Base-by-base conservation (phyloP, 805 yeast species). In the Kuraishia floccosa region DNA sequence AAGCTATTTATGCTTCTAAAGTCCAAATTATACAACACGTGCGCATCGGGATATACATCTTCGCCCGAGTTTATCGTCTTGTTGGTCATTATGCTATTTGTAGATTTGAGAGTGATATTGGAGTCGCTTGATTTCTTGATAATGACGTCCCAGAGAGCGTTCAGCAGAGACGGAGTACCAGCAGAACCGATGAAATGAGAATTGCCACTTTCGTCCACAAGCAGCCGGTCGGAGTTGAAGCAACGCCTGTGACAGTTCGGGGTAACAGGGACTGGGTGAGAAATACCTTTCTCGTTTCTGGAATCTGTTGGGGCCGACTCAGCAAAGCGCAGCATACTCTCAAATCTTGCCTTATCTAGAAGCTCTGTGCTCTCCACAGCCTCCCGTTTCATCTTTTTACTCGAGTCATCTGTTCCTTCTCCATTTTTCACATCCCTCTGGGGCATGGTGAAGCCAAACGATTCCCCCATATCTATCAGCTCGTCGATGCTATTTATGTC, bases 161-260 rank as follows among this genome's bases (percentile, higher is more conserved):
- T 60, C 33, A 65, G 46, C 17, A 65, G 37, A 2, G 65, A 59
- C 0, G 67, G 62, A 2, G 69, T 63, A 16, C 70, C 68, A 12
- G 54, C 55, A 14, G 61, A 54, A 1, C 72, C 72, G 31, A 65
- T 58, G 35, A 60, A 65, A 41, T 65, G 72, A 0, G 66, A 56
- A 32, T 62, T 65, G 4, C 71, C 71, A 34, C 53, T 56, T 15
- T 54, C 45, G 37, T 65, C 72, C 46, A 56, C 56, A 14, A 64
- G 51, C 24, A 64, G 39, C n/a, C 60, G 37, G 31, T 56, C 63
- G 15, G 43, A n/a, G n/a, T n/a, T n/a, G n/a, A 39, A 23, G 50
- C 58, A 27, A 42, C 39, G 17, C 39, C 39, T 9, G 35, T 27
- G 17, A 34, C 26, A 11, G 10, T 21, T 11, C 23, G 23, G 15